Percentiles rank a stretch among this genome's conserved stretches.
phyloP scores from a whole-genome alignment of 139 green algal genomes.

The Coccomyxa sp. region DNA sequence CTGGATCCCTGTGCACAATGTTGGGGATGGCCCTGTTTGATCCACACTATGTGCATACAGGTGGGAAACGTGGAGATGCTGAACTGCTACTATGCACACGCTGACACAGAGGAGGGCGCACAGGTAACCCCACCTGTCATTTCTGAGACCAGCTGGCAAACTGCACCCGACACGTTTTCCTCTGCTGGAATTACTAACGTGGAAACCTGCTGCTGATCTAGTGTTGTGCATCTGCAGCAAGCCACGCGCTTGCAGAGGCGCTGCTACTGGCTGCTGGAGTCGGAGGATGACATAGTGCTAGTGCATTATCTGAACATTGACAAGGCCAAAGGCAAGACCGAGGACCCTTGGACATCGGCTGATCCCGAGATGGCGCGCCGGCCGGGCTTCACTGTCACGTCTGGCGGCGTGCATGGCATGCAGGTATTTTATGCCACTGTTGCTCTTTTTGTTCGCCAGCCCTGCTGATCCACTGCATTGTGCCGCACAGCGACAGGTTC shows the following conservation, averaged over 20 bases:
- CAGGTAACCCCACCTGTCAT: slow-evolving; percentile 15
- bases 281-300: slow-evolving; percentile 37
- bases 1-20: not conserved
- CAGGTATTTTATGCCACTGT: not conserved
- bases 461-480: no score
- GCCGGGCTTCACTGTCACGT: not conserved
- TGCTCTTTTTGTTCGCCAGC: no score
- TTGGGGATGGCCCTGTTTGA: not conserved
- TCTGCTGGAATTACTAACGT: not conserved
- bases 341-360: not conserved
- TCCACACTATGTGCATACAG: not conserved
- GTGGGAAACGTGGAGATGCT: slow-evolving; percentile 55
- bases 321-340: slow-evolving; percentile 1
- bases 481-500: no score
- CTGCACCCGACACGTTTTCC: not conserved
- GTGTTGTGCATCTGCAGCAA: not conserved
- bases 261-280: slow-evolving; percentile 72
- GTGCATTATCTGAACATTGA: slow-evolving; percentile 52
- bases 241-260: slow-evolving; percentile 47
- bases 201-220: no score
- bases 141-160: not conserved
- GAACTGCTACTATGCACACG: slow-evolving; percentile 80
- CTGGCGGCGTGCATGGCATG: not conserved
- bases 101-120: slow-evolving; percentile 34
- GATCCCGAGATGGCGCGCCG: not conserved